These are phyloP conservation scores for Drechslerella coelobrocha DNA, from an alignment of 2,329 filamentous ascomycete genomes.

Conservation along the genomic window DNA sequence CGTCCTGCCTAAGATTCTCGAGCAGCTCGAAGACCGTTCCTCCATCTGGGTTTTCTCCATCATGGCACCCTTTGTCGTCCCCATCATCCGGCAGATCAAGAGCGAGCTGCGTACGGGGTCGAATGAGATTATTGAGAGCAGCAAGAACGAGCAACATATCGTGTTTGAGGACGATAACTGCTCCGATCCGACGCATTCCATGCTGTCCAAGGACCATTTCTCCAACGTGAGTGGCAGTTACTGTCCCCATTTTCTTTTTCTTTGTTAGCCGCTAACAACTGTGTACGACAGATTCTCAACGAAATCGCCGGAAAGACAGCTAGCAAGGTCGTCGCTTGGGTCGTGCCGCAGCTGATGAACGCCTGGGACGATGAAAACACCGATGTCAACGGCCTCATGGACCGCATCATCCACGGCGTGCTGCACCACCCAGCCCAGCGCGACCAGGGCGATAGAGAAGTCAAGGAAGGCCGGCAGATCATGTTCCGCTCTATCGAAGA, in stretches of 20 bases:
- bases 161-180: conserved; percentile 81
- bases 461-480: conserved; percentile 71
- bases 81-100: conserved; percentile 85
- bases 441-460: conserved; percentile 72
- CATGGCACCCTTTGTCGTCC: conserved; percentile 84
- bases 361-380: conserved; percentile 80
- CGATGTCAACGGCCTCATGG: conserved; percentile 73
- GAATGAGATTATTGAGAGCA: conserved; percentile 84
- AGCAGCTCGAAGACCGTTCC: conserved; percentile 85
- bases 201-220: conserved; percentile 96
- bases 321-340: conserved; percentile 79
- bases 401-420: conserved; percentile 79
- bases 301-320: conserved; percentile 85
- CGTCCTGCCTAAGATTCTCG: conserved; percentile 80
- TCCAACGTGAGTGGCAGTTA: conserved; percentile 68
- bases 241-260: neutral
- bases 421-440: conserved; percentile 88
- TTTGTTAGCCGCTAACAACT: conserved; percentile 36
- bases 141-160: conserved; percentile 74
- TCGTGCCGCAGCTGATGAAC: conserved; percentile 85
- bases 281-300: conserved; percentile 70
- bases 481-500: conserved; percentile 82
- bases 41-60: conserved; percentile 91
- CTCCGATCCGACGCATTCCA: conserved; percentile 88
- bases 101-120: conserved; percentile 84